Conservation (phyloP, 805 yeast species). For the Lachancea sp. region DNA sequence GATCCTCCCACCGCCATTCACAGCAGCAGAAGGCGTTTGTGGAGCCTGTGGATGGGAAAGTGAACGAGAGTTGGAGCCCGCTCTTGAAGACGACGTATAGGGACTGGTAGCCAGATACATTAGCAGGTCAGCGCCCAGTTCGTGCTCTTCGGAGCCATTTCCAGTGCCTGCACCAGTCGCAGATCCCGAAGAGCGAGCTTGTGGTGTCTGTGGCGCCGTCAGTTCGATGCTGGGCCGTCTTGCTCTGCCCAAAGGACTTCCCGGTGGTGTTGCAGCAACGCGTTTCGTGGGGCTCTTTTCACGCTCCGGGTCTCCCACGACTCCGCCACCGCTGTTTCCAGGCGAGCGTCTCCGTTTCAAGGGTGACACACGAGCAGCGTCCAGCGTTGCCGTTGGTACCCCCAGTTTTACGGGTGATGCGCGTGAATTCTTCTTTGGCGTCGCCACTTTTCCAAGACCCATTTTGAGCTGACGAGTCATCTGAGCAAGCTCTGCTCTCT, state of each 20-base stretch:
- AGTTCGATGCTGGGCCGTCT: constrained; percentile 9
- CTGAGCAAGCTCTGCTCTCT: constrained; percentile 33
- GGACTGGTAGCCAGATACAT: constrained; percentile 35
- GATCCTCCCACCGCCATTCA: constrained; percentile 4
- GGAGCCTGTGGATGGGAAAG: constrained; percentile 5
- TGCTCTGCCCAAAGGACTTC: background rate
- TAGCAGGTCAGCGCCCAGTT: constrained; percentile 32
- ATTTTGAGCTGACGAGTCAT: constrained; percentile 32
- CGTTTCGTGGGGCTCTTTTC: background rate
- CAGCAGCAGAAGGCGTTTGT: constrained; percentile 4
- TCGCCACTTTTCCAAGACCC: constrained; percentile 28
- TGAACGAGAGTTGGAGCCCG: background rate
- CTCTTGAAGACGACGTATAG: constrained; percentile 14
- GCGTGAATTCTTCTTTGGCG: constrained; percentile 13
- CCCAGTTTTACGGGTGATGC: constrained; percentile 14
- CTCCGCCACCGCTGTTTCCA: background rate
- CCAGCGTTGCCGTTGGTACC: background rate
- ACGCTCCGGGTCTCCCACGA: background rate
- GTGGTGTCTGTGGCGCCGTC: constrained; percentile 15
- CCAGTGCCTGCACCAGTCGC: background rate
- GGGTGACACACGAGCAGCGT: constrained; percentile 5
- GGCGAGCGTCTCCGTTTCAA: constrained; percentile 4
- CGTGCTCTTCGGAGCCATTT: constrained; percentile 13
- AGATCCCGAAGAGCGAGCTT: background rate
- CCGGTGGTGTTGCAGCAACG: constrained; percentile 12